Evolutionary conservation across 2,329 filamentous ascomycete species (phyloP).

Genomic region (Xylariaceae sp.): DNA sequence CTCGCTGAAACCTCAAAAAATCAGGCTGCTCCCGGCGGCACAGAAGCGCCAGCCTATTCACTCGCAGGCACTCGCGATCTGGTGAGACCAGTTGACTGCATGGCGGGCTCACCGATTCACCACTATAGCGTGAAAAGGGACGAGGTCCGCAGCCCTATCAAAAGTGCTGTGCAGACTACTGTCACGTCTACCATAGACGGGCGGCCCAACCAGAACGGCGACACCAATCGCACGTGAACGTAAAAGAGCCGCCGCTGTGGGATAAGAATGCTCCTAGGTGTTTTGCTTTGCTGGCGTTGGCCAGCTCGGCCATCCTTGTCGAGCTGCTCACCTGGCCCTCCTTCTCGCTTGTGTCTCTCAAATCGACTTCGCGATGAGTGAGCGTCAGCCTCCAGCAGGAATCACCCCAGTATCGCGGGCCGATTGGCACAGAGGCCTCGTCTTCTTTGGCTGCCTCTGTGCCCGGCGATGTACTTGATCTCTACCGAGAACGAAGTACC

Average conservation of each 20-base stretch:
- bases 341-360: conserved; percentile 10
- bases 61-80: background rate
- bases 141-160: background rate
- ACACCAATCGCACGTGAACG: conserved; percentile 5
- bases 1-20: background rate
- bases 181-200: background rate
- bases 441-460: too few species aligned
- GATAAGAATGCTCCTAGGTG: conserved; percentile 3
- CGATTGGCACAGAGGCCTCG: too few species aligned
- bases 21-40: background rate
- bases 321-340: conserved; percentile 14
- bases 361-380: conserved; percentile 9
- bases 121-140: background rate
- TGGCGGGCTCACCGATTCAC: too few species aligned
- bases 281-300: conserved; percentile 11
- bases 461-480: too few species aligned
- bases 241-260: conserved; percentile 2
- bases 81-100: background rate
- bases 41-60: background rate
- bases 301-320: conserved; percentile 12
- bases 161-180: background rate
- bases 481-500: background rate
- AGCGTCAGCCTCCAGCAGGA: conserved; percentile 10
- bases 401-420: conserved; percentile 5
- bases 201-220: conserved; percentile 5